Conservation (phyloP, 2,329 filamentous ascomycete species). For the Penicillium thymicola region DNA sequence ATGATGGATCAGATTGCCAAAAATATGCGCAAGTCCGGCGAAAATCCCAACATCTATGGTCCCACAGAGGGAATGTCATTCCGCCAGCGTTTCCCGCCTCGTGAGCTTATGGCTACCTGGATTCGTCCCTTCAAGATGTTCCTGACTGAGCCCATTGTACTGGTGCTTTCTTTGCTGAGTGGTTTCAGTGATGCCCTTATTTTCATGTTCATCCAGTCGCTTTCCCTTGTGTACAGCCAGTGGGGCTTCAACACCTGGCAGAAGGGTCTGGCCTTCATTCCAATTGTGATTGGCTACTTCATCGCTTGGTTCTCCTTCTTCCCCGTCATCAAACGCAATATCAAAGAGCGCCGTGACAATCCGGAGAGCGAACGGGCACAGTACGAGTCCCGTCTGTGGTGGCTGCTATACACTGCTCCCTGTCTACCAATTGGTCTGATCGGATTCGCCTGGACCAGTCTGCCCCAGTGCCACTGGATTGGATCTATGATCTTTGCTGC, state of each 20-base stretch:
- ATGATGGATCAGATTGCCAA: constrained; percentile 78
- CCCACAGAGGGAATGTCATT: constrained; percentile 67
- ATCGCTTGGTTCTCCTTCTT: constrained; percentile 58
- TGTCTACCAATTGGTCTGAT: constrained; percentile 60
- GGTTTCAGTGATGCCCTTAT: constrained; percentile 65
- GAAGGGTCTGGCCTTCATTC: constrained; percentile 54
- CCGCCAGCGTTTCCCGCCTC: constrained; percentile 56
- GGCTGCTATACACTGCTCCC: constrained; percentile 58
- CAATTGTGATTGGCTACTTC: constrained; percentile 57
- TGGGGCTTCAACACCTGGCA: constrained; percentile 55
- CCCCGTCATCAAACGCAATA: constrained; percentile 52
- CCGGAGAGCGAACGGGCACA: constrained; percentile 56
- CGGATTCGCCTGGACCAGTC: constrained; percentile 60
- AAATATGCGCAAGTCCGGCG: constrained; percentile 61
- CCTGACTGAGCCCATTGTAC: constrained; percentile 62
- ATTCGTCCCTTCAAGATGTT: constrained; percentile 63
- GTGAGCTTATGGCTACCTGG: constrained; percentile 58
- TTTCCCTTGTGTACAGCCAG: constrained; percentile 57
- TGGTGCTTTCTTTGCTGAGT: constrained; percentile 58
- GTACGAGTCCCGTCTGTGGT: constrained; percentile 62
- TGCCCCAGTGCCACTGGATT: constrained; percentile 59
- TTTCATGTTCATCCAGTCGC: constrained; percentile 65
- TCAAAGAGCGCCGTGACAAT: constrained; percentile 45
- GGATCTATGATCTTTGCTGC: constrained; percentile 58
- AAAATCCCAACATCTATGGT: constrained; percentile 62